These are phyloP conservation scores for Backusella circina DNA, from an alignment of 192 early-diverging fungal species.

Conservation along the genomic window DNA sequence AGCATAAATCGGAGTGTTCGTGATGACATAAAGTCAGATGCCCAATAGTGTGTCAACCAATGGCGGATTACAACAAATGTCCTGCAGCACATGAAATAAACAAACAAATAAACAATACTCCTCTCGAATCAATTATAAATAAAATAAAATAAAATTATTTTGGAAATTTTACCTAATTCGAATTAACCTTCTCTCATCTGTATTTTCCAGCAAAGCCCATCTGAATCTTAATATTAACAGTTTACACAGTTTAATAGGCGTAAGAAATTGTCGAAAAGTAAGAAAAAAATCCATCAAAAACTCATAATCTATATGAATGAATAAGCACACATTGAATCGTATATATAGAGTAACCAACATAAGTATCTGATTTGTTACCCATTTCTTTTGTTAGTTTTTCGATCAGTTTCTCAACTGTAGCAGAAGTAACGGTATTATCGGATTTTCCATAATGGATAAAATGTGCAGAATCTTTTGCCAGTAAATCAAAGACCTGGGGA, in stretches of 20 bases:
- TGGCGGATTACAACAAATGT: constrained; percentile 52
- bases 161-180: constrained; percentile 40
- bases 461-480: constrained; percentile 22
- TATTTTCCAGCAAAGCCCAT: constrained; percentile 47
- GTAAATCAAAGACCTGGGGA: constrained; percentile 37
- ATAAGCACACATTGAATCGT: not conserved
- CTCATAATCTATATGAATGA: constrained; percentile 37
- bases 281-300: constrained; percentile 53
- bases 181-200: constrained; percentile 37
- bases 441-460: constrained; percentile 38
- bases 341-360: too few species aligned
- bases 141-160: not conserved
- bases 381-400: constrained; percentile 51
- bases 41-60: constrained; percentile 53
- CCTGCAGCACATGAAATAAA: constrained; percentile 16
- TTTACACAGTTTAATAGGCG: constrained; percentile 50
- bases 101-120: not conserved
- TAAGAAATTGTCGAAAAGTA: constrained; percentile 50
- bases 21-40: constrained; percentile 45
- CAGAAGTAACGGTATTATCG: constrained; percentile 35
- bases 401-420: constrained; percentile 50
- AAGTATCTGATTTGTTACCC: constrained; percentile 33
- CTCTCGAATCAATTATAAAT: not conserved
- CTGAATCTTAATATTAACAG: constrained; percentile 48
- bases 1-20: constrained; percentile 46